Evolutionary conservation across 495 filamentous ascomycete genomes (phyloP).

Genomic region (Talaromyces proteolyticus): DNA sequence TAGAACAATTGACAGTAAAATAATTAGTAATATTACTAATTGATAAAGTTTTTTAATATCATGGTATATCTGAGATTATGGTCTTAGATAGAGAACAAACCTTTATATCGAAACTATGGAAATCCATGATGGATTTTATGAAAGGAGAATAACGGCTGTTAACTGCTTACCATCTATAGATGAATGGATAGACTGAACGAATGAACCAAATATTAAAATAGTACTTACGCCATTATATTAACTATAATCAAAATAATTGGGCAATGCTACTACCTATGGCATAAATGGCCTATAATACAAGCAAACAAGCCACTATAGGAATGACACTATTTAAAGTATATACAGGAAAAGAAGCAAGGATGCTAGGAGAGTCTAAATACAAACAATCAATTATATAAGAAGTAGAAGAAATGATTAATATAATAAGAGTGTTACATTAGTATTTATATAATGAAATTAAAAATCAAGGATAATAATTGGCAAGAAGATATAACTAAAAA

Average conservation of each 20-base stretch:
- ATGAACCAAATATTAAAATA: neutral
- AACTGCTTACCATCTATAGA: neutral
- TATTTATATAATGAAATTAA: neutral
- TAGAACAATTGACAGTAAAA: neutral
- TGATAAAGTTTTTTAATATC: neutral
- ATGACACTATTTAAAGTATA: neutral
- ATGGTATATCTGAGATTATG: slow-evolving; percentile 3
- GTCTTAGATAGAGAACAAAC: slow-evolving; percentile 4
- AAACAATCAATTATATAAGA: neutral
- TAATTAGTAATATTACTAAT: neutral
- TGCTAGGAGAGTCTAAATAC: neutral
- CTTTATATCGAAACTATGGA: slow-evolving; percentile 6
- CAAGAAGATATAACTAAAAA: neutral
- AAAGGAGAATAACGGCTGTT: neutral
- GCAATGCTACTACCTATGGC: neutral
- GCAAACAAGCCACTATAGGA: neutral
- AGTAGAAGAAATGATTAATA: neutral
- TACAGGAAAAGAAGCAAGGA: neutral
- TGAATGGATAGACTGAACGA: neutral
- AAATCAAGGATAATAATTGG: neutral
- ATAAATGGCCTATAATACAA: neutral
- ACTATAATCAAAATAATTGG: neutral
- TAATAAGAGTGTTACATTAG: neutral
- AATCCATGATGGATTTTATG: neutral
- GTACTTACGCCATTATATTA: neutral